Evolutionary conservation across 2,329 filamentous ascomycete genomes (phyloP).

Genomic region (Epichloe uncinata): DNA sequence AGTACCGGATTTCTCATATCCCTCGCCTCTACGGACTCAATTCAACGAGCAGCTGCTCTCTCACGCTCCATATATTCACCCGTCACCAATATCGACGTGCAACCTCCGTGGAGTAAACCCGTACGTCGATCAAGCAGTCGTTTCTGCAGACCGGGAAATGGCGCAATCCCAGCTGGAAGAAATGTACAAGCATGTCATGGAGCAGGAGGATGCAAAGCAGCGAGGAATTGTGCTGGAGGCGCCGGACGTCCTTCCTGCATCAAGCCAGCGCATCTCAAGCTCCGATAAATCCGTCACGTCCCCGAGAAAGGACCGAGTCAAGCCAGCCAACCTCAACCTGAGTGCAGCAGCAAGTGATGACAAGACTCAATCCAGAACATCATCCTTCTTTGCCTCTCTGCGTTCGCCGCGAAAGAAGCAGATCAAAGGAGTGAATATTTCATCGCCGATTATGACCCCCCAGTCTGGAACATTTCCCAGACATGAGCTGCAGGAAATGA

Average conservation of each 20-base stretch:
- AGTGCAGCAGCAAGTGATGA: conserved; percentile 26
- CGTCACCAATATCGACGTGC: conserved; percentile 32
- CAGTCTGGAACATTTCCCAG: conserved; percentile 45
- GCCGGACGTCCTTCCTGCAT: conserved; percentile 23
- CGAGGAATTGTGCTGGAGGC: conserved; percentile 36
- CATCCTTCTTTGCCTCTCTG: conserved; percentile 47
- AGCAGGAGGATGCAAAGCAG: conserved; percentile 61
- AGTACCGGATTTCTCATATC: conserved; percentile 38
- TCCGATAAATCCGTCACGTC: conserved; percentile 14
- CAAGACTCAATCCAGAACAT: conserved; percentile 41
- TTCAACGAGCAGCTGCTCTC: conserved; percentile 9
- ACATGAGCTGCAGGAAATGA: conserved; percentile 43
- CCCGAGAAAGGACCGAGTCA: conserved; percentile 32
- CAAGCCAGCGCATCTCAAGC: conserved; percentile 13
- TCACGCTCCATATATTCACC: conserved; percentile 29
- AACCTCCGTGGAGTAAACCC: conserved; percentile 46
- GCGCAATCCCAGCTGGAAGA: conserved; percentile 76
- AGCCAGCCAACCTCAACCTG: conserved; percentile 38
- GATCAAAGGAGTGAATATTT: conserved; percentile 42
- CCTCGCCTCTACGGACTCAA: conserved; percentile 27
- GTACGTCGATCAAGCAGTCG: conserved; percentile 63
- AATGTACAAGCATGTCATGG: conserved; percentile 85
- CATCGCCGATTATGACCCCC: conserved; percentile 52
- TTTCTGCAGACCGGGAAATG: conserved; percentile 60
- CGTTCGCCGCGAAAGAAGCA: conserved; percentile 45